Evolutionary conservation across 805 yeast genomes (phyloP), one percentile per base, ranked within the genome.

Genomic region (Spathaspora arborariae): DNA sequence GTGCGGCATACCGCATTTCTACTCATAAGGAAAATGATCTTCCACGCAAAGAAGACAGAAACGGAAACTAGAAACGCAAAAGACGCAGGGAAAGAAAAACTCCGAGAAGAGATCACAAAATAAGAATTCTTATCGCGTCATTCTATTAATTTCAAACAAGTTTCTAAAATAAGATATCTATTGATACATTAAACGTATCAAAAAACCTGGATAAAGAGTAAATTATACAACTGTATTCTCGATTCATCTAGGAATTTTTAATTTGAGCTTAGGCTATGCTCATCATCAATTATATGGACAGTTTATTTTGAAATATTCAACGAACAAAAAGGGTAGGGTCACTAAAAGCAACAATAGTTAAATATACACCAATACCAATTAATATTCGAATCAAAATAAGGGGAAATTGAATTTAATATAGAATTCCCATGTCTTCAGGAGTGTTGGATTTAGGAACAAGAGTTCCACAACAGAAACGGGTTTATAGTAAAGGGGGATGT

Each of bases 401-500:
- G 35, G 35, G n/a, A n/a, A n/a, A n/a, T n/a, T n/a, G n/a, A 30
- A 30, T 13, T 16, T 7, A 30, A 13, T 3, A n/a, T 13, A 9
- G 6, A 6, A 13, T 30, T 30, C 18, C 4, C 16, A 45, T 45
- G 47, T 24, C 45, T 20, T 45, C 47, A 5, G 41, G 47, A 21
- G 39, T 45, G 18, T 21, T 33, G 18, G 48, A 45, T 20, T 22
- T 41, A 11, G 47, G 40, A 13, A 7, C 38, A 22, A 41, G 44
- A 18, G 19, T 19, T 7, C 19, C 43, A 13, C 48, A 48, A 21
- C 30, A 13, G 16, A 51, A 51, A 20, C 21, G 54, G 19, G 44
- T 51, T 2, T 70, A 70, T 51, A 60, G 64, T 51, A 68, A 67
- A 45, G 63, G 60, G 10, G 75, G 75, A 4, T 70, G 75, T 51